Base-by-base conservation (phyloP, 192 early-diverging fungal genomes). In the Radiomyces spectabilis region DNA sequence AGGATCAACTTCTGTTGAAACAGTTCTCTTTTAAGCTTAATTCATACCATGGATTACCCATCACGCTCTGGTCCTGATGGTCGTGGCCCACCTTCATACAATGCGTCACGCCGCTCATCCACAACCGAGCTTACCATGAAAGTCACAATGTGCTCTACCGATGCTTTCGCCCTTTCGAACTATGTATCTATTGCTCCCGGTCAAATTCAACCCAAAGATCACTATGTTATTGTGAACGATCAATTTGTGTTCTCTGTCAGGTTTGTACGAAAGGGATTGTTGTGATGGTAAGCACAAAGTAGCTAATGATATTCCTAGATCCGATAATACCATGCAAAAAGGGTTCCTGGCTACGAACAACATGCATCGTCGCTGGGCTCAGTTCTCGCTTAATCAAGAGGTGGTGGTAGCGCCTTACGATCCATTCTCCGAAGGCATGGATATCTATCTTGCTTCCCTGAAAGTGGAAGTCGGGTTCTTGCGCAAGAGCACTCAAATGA, bases 161-260 rank as follows among this genome's bases (percentile, higher is more conserved):
- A 62, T 32, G 39, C 42, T 3, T 51, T 75, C 32, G 78, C 78
- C 3, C 60, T 84, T 42, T 88, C 85, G 10, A 98, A 98, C 71
- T 76, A 75, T 58, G 71, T 93, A n/a, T 82, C 81, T 34, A 74
- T 92, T 15, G 83, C 74, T 66, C 68, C 81, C 12, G 63, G 77
- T 22, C 87, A 91, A 61, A 87, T 96, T 54, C 70, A 85, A 31
- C 73, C 80, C 10, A 61, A 62, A 19, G 73, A 77, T 19, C 78
- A 74, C 35, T 92, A 93, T 62, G 76, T 94, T 22, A 54, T 84
- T 16, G 72, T 96, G 47, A 85, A 95, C 53, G 81, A 85, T 34
- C 69, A 79, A 51, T 92, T 75, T 66, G 83, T 89, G 5, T 95
- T 98, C 58, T 87, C 87, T 21, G 73, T 94, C 47, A 73, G 71